These are phyloP conservation scores for Tetrahymena thermophila DNA, from an alignment of 73 alveolate genomes.

Conservation along the genomic window DNA sequence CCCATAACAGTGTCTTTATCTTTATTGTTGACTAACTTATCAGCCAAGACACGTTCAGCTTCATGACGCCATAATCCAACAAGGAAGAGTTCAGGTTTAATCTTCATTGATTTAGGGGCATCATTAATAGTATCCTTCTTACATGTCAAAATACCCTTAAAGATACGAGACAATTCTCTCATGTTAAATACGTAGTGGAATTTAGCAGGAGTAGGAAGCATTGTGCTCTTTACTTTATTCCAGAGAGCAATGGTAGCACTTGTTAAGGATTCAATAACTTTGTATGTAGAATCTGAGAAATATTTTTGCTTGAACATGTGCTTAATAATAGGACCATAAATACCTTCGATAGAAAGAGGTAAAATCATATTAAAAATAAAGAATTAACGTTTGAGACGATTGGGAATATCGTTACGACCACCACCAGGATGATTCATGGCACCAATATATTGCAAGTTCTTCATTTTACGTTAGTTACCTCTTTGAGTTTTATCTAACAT, in stretches of 20 bases:
- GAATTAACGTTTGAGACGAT: conserved; percentile 98
- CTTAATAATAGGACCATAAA: conserved; percentile 96
- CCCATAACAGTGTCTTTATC: conserved; percentile 94
- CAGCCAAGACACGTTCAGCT: conserved; percentile 98
- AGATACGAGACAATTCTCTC: conserved; percentile 98
- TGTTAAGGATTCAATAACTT: conserved; percentile 85
- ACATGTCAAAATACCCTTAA: conserved; percentile 92
- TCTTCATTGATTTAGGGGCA: conserved; percentile 74
- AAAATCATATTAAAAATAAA: conserved; percentile 98
- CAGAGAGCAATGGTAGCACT: conserved; percentile 89
- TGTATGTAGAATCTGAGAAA: conserved; percentile 83
- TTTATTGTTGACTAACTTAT: conserved; percentile 91
- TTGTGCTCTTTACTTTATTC: conserved; percentile 91
- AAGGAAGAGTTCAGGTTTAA: conserved; percentile 90
- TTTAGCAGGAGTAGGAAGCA: conserved; percentile 99
- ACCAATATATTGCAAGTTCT: conserved; percentile 93
- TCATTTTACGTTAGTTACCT: conserved; percentile 97
- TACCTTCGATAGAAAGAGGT: conserved; percentile 98
- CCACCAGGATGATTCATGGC: conserved; percentile 99
- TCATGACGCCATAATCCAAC: conserved; percentile 99
- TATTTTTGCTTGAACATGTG: conserved; percentile 90
- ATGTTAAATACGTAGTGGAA: conserved; percentile 99
- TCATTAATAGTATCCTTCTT: conserved; percentile 78
- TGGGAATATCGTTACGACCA: conserved; percentile 99
- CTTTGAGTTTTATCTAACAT: conserved; percentile 98